A percentile compares a stretch with the other conserved stretches of the same genome.
phyloP scores from a whole-genome alignment of 805 yeast genomes.

The Kazachstania viticola region DNA sequence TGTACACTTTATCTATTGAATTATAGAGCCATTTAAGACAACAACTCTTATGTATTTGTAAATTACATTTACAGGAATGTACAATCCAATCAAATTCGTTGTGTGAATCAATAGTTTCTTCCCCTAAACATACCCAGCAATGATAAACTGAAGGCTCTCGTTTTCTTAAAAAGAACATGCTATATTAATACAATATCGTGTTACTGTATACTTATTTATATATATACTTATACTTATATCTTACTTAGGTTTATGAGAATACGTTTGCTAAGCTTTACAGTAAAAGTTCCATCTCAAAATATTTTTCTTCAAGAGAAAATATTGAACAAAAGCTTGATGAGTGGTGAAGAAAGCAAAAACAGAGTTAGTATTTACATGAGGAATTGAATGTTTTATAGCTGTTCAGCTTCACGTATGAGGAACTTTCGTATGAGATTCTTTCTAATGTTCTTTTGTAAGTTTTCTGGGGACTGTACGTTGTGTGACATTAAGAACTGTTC shows the following conservation, averaged over 20 bases:
- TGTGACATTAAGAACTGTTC: constrained; percentile 25
- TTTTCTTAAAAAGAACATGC: no score
- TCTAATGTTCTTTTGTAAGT: constrained; percentile 39
- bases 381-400: background rate
- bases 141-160: no score
- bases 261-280: no score
- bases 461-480: constrained; percentile 28
- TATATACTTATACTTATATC: no score
- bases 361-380: background rate
- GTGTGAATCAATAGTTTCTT: constrained; percentile 6
- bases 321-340: no score
- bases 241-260: no score
- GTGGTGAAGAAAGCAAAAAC: background rate
- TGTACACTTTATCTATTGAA: constrained; percentile 1
- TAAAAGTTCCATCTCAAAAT: no score
- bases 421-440: constrained; percentile 67
- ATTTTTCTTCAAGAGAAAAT: no score
- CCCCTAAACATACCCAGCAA: constrained; percentile 26
- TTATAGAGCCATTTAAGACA: constrained; percentile 16
- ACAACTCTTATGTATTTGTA: constrained; percentile 22
- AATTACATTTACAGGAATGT: constrained; percentile 23
- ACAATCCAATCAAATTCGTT: constrained; percentile 12
- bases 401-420: constrained; percentile 26
- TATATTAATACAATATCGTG: no score
- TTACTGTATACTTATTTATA: no score